Evolutionary conservation across 768 basidiomycete species (phyloP).

Genomic region (Lyophyllum decastes): DNA sequence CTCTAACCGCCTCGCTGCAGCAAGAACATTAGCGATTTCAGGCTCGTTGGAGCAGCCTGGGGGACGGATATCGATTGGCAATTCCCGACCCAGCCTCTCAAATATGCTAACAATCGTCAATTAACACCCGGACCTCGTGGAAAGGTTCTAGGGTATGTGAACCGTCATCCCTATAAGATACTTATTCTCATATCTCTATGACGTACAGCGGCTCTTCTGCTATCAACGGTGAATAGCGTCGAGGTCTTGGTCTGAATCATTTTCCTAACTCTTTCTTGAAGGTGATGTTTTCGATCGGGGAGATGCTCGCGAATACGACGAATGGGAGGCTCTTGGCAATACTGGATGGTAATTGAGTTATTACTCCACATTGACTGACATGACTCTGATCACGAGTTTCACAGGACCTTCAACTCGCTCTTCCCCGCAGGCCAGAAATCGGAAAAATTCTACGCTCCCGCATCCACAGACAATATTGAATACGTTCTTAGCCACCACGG

Average conservation of each 20-base stretch:
- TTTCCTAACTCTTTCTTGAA: not conserved
- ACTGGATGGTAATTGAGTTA: not conserved
- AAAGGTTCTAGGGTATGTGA: slow-evolving; percentile 2
- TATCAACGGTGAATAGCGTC: not conserved
- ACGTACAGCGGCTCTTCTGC: not conserved
- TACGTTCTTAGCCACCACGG: slow-evolving; percentile 1
- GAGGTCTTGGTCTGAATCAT: too few species aligned
- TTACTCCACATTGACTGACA: too few species aligned
- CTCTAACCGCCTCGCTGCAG: not conserved
- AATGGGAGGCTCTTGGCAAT: not conserved
- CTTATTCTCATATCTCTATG: not conserved
- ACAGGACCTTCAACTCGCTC: not conserved
- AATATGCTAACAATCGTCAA: not conserved
- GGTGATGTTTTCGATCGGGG: not conserved
- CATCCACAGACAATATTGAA: not conserved
- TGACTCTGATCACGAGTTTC: not conserved
- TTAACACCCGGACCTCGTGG: not conserved
- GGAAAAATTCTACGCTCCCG: not conserved
- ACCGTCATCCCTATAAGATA: not conserved
- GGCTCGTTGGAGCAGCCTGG: not conserved
- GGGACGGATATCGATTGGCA: not conserved
- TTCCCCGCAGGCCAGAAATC: not conserved
- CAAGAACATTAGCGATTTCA: not conserved
- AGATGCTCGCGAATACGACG: not conserved
- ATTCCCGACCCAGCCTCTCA: not conserved